A percentile compares a stretch with the other conserved stretches of the same genome.
These are phyloP conservation scores for Peronosclerospora sorghi DNA, from an alignment of 352 stramenopile species.

Conservation along the genomic window DNA sequence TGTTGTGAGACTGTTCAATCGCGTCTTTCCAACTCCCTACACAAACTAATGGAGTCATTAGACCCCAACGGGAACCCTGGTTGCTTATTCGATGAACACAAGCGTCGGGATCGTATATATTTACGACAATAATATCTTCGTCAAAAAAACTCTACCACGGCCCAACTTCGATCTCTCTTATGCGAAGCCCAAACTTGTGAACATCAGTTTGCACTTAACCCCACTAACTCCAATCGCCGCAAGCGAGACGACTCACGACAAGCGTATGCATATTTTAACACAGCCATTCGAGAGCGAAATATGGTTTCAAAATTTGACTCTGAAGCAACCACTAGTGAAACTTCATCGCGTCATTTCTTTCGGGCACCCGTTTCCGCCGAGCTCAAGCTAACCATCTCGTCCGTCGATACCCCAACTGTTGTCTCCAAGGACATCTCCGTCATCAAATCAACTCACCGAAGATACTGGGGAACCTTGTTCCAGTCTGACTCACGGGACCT, in stretches of 20 bases:
- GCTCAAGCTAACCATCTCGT: not conserved
- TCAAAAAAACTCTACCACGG: not conserved
- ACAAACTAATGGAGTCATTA: not conserved
- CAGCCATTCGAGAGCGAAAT: not conserved
- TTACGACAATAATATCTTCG: conserved; percentile 1
- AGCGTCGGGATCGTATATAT: conserved; percentile 2
- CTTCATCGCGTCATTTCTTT: not conserved
- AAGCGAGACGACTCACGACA: not conserved
- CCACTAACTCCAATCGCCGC: not conserved
- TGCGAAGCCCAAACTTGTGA: not conserved
- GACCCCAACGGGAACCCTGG: not conserved
- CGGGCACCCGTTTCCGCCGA: not conserved
- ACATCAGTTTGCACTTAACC: not conserved
- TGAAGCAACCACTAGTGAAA: not conserved
- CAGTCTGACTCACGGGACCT: conserved; percentile 1
- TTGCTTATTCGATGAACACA: conserved; percentile 5
- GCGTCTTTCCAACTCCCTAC: not conserved
- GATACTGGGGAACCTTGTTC: conserved; percentile 3
- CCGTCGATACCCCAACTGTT: conserved; percentile 1
- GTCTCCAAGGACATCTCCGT: not conserved
- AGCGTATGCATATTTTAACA: conserved; percentile 2
- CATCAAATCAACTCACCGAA: not conserved
- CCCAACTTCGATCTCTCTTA: not conserved
- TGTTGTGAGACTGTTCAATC: not conserved
- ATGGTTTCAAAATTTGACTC: conserved; percentile 5